Evolutionary conservation across 345 rosid genomes (phyloP).

Genomic region (Hibiscus trionum): DNA sequence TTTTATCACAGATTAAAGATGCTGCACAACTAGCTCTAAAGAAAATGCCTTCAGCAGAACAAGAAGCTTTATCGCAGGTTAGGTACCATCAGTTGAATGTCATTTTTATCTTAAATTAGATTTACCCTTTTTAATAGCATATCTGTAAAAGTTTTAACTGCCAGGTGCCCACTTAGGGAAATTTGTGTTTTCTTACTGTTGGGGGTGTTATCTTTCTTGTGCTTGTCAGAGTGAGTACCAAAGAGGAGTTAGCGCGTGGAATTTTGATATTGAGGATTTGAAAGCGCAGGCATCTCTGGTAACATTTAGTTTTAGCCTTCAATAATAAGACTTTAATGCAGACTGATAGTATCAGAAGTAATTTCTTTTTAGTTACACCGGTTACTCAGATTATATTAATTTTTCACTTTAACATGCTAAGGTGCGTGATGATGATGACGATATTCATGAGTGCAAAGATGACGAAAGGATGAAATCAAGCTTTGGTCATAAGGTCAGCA

Average conservation of each 20-base stretch:
- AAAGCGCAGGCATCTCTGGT: slow-evolving; percentile 95
- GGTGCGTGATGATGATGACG: slow-evolving; percentile 62
- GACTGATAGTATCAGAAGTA: background rate
- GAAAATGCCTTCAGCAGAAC: slow-evolving; percentile 93
- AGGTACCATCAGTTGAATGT: slow-evolving; percentile 1
- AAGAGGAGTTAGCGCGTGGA: slow-evolving; percentile 99
- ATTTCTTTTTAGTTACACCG: slow-evolving; percentile 11
- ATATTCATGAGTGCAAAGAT: slow-evolving; percentile 46
- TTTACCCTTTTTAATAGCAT: background rate
- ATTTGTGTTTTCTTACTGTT: slow-evolving; percentile 3
- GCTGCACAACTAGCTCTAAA: slow-evolving; percentile 86
- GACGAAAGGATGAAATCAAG: slow-evolving; percentile 39
- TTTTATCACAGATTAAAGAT: slow-evolving; percentile 68
- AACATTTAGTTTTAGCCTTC: slow-evolving; percentile 11
- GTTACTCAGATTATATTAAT: slow-evolving; percentile 6
- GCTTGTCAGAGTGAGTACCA: slow-evolving; percentile 82
- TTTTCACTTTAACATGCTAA: slow-evolving; percentile 21
- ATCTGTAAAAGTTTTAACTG: background rate
- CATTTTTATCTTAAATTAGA: background rate
- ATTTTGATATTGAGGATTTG: slow-evolving; percentile 88
- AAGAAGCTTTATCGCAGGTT: slow-evolving; percentile 96
- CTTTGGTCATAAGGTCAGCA: slow-evolving; percentile 39
- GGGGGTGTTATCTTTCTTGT: slow-evolving; percentile 4
- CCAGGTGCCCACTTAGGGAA: background rate
- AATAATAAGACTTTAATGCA: slow-evolving; percentile 4